phyloP scores from a whole-genome alignment of 2,329 filamentous ascomycete species.

The Helotiales sp. region DNA sequence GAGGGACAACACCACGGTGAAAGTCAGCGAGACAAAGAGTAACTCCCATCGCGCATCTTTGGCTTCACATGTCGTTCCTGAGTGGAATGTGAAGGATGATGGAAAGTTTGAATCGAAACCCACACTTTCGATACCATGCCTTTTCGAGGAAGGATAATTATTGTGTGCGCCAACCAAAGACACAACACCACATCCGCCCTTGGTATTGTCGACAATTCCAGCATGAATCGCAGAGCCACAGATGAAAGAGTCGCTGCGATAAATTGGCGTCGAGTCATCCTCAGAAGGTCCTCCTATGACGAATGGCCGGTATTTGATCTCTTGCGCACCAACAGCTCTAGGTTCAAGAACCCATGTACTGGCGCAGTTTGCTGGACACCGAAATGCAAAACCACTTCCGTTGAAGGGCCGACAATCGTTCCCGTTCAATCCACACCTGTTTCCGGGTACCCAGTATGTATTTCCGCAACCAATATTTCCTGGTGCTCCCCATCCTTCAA shows the following conservation, averaged over 20 bases:
- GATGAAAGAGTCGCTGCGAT: slow-evolving; percentile 87
- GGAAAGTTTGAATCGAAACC: slow-evolving; percentile 89
- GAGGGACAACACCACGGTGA: slow-evolving; percentile 75
- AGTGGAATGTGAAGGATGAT: slow-evolving; percentile 76
- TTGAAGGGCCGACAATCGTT: slow-evolving; percentile 74
- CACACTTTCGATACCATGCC: slow-evolving; percentile 75
- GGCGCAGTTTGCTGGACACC: slow-evolving; percentile 72
- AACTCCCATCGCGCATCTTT: slow-evolving; percentile 82
- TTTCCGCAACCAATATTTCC: slow-evolving; percentile 65
- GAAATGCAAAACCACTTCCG: slow-evolving; percentile 68
- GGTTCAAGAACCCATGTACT: slow-evolving; percentile 67
- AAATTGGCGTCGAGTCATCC: slow-evolving; percentile 53
- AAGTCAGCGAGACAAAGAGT: slow-evolving; percentile 77
- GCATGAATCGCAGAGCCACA: slow-evolving; percentile 84
- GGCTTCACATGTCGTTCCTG: slow-evolving; percentile 64
- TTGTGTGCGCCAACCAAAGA: slow-evolving; percentile 68
- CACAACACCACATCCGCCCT: slow-evolving; percentile 82
- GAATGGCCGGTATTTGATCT: slow-evolving; percentile 63
- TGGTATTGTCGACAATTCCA: slow-evolving; percentile 68
- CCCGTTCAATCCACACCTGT: slow-evolving; percentile 73
- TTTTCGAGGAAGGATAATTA: slow-evolving; percentile 61
- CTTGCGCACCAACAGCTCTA: slow-evolving; percentile 71
- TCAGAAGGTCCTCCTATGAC: slow-evolving; percentile 65
- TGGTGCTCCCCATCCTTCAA: slow-evolving; percentile 67
- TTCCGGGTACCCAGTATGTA: slow-evolving; percentile 70